Conservation (phyloP, 495 filamentous ascomycete species). For the Neurospora terricola region DNA sequence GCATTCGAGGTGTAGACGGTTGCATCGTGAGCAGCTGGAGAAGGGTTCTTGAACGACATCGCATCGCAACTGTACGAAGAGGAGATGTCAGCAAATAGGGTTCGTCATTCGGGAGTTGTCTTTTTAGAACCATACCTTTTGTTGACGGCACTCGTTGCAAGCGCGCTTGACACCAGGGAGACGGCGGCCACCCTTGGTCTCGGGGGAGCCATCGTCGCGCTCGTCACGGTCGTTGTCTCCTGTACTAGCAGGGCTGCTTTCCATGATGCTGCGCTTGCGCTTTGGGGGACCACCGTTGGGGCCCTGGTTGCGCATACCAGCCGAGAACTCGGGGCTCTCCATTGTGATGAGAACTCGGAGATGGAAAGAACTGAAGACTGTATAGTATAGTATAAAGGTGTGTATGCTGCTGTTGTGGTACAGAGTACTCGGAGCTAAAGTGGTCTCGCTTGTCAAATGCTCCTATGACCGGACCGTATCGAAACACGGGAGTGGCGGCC, state of each 20-base stretch:
- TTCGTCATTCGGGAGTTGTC: neutral
- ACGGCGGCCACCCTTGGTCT: constrained; percentile 20
- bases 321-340: constrained; percentile 25
- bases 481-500: neutral
- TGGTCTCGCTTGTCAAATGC: neutral
- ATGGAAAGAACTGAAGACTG: too few species aligned
- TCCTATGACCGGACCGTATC: neutral
- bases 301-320: constrained; percentile 33
- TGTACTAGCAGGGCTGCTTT: constrained; percentile 61
- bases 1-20: constrained; percentile 75
- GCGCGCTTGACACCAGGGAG: constrained; percentile 70
- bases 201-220: constrained; percentile 37
- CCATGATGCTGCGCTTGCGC: constrained; percentile 39
- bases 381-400: neutral
- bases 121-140: constrained; percentile 48
- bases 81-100: constrained; percentile 18
- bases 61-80: constrained; percentile 54
- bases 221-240: constrained; percentile 59
- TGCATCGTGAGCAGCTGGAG: constrained; percentile 70
- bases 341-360: constrained; percentile 2
- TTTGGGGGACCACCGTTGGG: constrained; percentile 28
- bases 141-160: constrained; percentile 91
- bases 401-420: neutral
- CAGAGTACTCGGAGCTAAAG: neutral
- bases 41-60: constrained; percentile 85